Percentiles rank a stretch among this genome's conserved stretches.
These are phyloP conservation scores for Lasiodiplodia hormozganensis DNA, from an alignment of 2,329 filamentous ascomycete species.

Conservation along the genomic window DNA sequence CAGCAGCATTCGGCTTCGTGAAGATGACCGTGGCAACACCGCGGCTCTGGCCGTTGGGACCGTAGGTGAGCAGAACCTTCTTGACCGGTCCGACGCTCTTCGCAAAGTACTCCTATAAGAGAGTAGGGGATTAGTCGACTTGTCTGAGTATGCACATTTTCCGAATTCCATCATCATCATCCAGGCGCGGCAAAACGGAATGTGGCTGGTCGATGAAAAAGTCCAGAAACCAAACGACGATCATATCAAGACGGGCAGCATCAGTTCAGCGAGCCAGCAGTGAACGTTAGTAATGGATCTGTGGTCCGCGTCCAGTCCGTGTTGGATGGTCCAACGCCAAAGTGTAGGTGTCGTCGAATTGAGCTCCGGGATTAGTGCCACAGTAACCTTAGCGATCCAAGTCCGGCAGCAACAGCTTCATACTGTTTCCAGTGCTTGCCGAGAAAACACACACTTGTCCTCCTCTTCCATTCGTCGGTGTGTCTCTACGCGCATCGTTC, in stretches of 20 bases:
- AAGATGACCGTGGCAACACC: constrained; percentile 93
- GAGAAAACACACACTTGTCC: neutral
- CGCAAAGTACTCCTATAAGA: constrained; percentile 91
- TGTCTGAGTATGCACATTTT: constrained; percentile 1
- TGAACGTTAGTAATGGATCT: constrained; percentile 53
- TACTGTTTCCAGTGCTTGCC: neutral
- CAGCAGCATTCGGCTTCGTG: constrained; percentile 78
- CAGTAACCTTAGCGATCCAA: constrained; percentile 18
- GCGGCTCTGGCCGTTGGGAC: constrained; percentile 87
- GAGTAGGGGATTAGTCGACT: constrained; percentile 69
- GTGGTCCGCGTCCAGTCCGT: neutral
- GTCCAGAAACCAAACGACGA: constrained; percentile 29
- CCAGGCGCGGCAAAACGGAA: constrained; percentile 37
- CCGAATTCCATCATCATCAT: constrained; percentile 14
- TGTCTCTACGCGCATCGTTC: neutral
- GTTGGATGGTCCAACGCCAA: neutral
- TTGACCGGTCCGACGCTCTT: constrained; percentile 90
- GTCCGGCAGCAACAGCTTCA: neutral
- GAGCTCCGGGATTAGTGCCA: neutral
- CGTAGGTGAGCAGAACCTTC: constrained; percentile 89
- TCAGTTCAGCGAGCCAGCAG: constrained; percentile 66
- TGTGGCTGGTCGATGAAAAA: constrained; percentile 30
- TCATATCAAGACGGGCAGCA: constrained; percentile 42
- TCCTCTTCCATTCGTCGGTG: neutral
- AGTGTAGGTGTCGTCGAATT: neutral